Evolutionary conservation across 495 filamentous ascomycete species (phyloP).

Genomic region (Massariosphaeria phaeospora): DNA sequence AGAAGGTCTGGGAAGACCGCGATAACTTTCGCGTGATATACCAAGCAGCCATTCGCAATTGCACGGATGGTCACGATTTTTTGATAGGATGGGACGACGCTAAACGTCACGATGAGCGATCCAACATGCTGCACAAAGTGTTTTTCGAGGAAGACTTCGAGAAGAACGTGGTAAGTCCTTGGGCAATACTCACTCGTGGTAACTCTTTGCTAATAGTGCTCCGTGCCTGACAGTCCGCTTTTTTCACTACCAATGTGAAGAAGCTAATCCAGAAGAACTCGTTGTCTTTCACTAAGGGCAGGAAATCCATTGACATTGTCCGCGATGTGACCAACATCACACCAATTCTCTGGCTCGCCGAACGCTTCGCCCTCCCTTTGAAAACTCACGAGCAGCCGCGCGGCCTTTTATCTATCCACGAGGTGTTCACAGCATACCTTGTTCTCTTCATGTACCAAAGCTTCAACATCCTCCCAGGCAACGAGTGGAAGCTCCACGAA

Average conservation of each 20-base stretch:
- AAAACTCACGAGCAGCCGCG: conserved; percentile 30
- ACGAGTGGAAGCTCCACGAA: conserved; percentile 37
- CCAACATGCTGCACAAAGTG: conserved; percentile 38
- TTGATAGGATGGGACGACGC: conserved; percentile 44
- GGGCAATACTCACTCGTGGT: too few relatives aligned
- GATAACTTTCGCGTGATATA: conserved; percentile 44
- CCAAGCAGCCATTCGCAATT: conserved; percentile 39
- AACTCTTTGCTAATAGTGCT: too few relatives aligned
- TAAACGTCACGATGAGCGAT: conserved; percentile 37
- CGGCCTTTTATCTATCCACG: conserved; percentile 24
- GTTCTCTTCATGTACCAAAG: conserved; percentile 35
- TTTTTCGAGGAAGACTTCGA: conserved; percentile 45
- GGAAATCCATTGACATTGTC: conserved; percentile 43
- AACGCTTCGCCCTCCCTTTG: conserved; percentile 34
- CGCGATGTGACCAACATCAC: conserved; percentile 41
- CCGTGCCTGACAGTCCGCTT: too few relatives aligned
- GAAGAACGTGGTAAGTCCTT: too few relatives aligned
- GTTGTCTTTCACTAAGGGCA: conserved; percentile 34
- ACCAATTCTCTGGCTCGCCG: conserved; percentile 35
- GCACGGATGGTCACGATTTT: conserved; percentile 42
- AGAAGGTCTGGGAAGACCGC: conserved; percentile 41
- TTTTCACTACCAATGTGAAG: conserved; percentile 38
- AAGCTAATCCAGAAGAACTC: conserved; percentile 40
- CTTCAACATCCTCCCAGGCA: conserved; percentile 35
- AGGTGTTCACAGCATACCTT: conserved; percentile 30